Percentiles rank a stretch among this genome's conserved stretches.
These are phyloP conservation scores for Hymenotorrendiella dingleyae DNA, from an alignment of 2,329 filamentous ascomycete species.

Conservation along the genomic window DNA sequence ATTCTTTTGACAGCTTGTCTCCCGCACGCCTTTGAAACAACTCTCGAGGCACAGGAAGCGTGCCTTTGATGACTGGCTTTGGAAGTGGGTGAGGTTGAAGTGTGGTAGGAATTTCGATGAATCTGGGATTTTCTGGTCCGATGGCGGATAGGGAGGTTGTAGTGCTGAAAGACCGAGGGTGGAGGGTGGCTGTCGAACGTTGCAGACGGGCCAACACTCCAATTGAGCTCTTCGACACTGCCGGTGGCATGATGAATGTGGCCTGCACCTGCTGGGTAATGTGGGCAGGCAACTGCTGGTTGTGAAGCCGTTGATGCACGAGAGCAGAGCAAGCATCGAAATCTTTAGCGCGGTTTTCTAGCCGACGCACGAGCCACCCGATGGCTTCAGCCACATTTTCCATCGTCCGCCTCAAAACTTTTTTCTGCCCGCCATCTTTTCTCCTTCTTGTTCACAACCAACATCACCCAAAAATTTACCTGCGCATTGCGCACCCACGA, in stretches of 20 bases:
- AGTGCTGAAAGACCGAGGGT: slow-evolving; percentile 40
- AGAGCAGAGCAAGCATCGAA: slow-evolving; percentile 1
- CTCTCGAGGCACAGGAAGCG: slow-evolving; percentile 75
- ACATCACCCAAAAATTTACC: slow-evolving; percentile 1
- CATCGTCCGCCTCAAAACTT: slow-evolving; percentile 10
- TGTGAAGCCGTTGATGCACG: not conserved
- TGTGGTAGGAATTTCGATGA: slow-evolving; percentile 73
- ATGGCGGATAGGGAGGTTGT: slow-evolving; percentile 42
- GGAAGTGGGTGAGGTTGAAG: slow-evolving; percentile 51
- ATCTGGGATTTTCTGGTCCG: slow-evolving; percentile 81
- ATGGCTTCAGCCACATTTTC: slow-evolving; percentile 16
- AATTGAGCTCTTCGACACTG: slow-evolving; percentile 23
- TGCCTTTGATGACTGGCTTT: slow-evolving; percentile 57
- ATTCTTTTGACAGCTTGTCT: slow-evolving; percentile 55
- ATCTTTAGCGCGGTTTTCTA: slow-evolving; percentile 16
- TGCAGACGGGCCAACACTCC: slow-evolving; percentile 29
- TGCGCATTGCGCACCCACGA: slow-evolving; percentile 15
- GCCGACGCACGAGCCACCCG: slow-evolving; percentile 17
- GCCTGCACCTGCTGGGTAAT: slow-evolving; percentile 5
- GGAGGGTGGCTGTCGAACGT: slow-evolving; percentile 26
- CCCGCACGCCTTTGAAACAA: slow-evolving; percentile 60
- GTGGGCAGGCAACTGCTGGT: not conserved
- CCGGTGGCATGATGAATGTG: slow-evolving; percentile 23
- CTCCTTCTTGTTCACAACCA: slow-evolving; percentile 9
- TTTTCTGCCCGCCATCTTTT: slow-evolving; percentile 11